Base-by-base conservation (phyloP, 805 yeast genomes). In the Candida pseudofarinosa region DNA sequence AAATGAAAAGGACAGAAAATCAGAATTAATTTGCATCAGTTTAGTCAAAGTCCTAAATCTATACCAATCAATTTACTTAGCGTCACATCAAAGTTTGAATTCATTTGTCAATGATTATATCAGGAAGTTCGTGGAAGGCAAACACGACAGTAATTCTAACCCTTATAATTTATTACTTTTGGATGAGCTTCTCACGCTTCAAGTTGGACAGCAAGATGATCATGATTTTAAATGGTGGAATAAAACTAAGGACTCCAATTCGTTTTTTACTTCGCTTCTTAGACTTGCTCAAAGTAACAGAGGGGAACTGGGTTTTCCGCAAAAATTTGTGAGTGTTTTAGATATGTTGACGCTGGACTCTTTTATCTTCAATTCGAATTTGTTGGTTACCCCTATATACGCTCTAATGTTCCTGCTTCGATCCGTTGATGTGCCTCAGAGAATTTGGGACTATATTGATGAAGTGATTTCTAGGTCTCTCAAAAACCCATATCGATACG, bases 161-260 rank as follows among this genome's bases (percentile, higher is more conserved):
- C 80, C 81, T 32, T 65, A 77, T 26, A 88, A 83, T 46, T 61
- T 85, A 46, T 71, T 78, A 0, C 62, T 81, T 19, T 62, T 85
- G 35, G 84, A 83, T 48, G 72, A 73, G 37, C 79, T 77, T 45
- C 68, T 89, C 48, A 47, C 64, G 2, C 60, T 67, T 34, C 81
- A 80, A 45, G 64, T 83, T 10, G 87, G 80, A 48, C 77, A 81
- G 37, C 50, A 46, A 19, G 48, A 52, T 32, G 58, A 56, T 16
- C 53, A 49, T 3, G 79, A 76, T 39, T 71, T 80, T 26, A 86
- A 82, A 60, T 90, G 96, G 96, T 89, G 93, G 89, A 83, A 78
- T 55, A 65, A 75, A 19, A 37, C 49, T 1, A 38, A 66, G 4
- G 54, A 63, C 1, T 66, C 68, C 14, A 71, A 73, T 42, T 81